Percentiles rank a stretch among this genome's conserved stretches.
phyloP scores from a whole-genome alignment of 768 basidiomycete genomes.

The Lepiota venenata region DNA sequence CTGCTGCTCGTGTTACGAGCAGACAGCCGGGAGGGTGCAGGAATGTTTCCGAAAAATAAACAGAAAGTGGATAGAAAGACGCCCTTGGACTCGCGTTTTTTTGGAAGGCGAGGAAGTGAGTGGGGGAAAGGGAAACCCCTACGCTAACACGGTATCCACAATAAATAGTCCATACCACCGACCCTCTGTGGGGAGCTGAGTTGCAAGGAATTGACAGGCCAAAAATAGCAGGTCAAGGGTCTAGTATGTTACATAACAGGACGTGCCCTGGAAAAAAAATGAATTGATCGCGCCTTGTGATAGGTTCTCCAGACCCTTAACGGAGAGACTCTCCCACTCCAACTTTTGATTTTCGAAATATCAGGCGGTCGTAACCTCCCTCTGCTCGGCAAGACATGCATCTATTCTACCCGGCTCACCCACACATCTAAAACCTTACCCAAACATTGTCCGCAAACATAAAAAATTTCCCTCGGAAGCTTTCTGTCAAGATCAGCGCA shows the following conservation, averaged over 20 bases:
- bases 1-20: no score
- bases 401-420: no score
- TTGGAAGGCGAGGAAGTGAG: neutral
- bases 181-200: neutral
- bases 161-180: conserved; percentile 2
- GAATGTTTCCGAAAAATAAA: neutral
- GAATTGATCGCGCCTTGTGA: neutral
- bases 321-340: neutral
- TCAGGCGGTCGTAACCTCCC: neutral
- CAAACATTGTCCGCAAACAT: no score
- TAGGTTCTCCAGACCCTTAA: no score
- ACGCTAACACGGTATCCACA: neutral
- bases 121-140: neutral
- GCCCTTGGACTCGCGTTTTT: neutral
- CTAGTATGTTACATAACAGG: neutral
- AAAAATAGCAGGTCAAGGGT: neutral
- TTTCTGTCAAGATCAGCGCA: no score
- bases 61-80: neutral
- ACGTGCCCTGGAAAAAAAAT: neutral
- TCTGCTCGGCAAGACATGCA: no score
- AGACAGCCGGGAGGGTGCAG: no score
- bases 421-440: no score
- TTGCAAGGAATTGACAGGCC: neutral
- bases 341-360: conserved; percentile 6
- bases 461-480: no score